Conservation (phyloP, 1,284 basidiomycete genomes). For the Apiotrichum brassicae region DNA sequence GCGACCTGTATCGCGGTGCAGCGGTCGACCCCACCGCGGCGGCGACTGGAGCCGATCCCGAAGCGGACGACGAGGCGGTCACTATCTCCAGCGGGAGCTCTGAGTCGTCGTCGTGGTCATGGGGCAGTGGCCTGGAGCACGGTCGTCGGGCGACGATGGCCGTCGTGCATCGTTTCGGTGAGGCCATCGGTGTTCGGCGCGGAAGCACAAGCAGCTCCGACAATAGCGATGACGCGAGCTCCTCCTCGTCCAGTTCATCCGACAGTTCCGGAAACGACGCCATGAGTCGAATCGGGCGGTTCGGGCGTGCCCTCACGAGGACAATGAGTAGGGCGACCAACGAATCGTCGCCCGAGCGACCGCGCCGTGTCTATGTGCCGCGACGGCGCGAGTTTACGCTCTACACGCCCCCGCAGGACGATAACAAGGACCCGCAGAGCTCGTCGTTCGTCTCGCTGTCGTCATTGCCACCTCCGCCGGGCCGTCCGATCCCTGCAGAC, state of each 20-base stretch:
- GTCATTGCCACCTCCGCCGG: neutral
- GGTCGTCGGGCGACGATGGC: constrained; percentile 35
- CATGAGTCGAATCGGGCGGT: constrained; percentile 7
- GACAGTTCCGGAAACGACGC: constrained; percentile 6
- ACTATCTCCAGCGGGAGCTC: constrained; percentile 27
- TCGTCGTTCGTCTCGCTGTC: neutral
- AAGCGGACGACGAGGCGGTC: constrained; percentile 30
- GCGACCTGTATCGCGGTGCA: constrained; percentile 43
- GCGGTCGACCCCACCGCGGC: constrained; percentile 25
- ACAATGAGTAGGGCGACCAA: constrained; percentile 13
- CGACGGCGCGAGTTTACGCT: constrained; percentile 56
- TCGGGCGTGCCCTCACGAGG: constrained; percentile 13
- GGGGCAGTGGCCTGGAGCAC: constrained; percentile 32
- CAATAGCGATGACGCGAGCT: constrained; percentile 10
- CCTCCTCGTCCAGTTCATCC: neutral
- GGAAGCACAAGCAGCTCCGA: constrained; percentile 23
- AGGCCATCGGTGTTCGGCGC: constrained; percentile 36
- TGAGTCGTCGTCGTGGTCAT: constrained; percentile 27
- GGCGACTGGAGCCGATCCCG: neutral
- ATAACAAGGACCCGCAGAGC: neutral
- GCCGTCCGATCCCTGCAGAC: neutral
- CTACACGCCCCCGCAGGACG: constrained; percentile 20
- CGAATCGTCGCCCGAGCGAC: constrained; percentile 22
- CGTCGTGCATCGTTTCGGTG: constrained; percentile 40
- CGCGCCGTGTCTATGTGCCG: constrained; percentile 34